Conservation (phyloP, 2,329 filamentous ascomycete species). For the Myriosclerotinia scirpicola region DNA sequence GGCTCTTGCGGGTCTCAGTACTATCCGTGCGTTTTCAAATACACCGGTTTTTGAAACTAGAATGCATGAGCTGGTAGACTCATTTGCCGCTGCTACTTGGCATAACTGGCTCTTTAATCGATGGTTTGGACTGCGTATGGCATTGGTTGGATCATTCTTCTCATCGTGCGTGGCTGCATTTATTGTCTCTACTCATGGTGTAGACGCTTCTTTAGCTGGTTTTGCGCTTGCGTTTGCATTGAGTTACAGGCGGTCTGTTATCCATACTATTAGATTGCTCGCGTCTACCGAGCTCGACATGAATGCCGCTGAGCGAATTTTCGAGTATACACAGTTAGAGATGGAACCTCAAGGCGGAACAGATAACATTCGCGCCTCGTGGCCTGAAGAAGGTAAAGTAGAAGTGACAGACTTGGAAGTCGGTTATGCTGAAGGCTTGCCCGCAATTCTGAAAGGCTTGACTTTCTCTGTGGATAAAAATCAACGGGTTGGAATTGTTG, state of each 20-base stretch:
- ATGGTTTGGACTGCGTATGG: conserved; percentile 70
- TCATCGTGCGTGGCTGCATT: conserved; percentile 61
- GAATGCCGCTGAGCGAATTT: conserved; percentile 72
- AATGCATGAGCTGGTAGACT: conserved; percentile 68
- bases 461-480: conserved; percentile 64
- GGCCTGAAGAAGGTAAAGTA: conserved; percentile 71
- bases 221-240: conserved; percentile 73
- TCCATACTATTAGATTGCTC: conserved; percentile 64
- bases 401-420: conserved; percentile 71
- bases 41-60: conserved; percentile 61
- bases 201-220: conserved; percentile 68
- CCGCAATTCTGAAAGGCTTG: conserved; percentile 66
- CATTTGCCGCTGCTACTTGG: conserved; percentile 62
- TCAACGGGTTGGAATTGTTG: conserved; percentile 47
- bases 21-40: conserved; percentile 72
- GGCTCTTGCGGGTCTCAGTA: conserved; percentile 67
- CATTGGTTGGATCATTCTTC: conserved; percentile 67
- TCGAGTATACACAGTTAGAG: conserved; percentile 68
- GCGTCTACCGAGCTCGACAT: conserved; percentile 71
- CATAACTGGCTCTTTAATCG: conserved; percentile 69
- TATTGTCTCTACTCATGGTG: conserved; percentile 57
- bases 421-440: conserved; percentile 68
- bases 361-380: conserved; percentile 59
- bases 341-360: conserved; percentile 63
- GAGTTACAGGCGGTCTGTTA: conserved; percentile 61